Evolutionary conservation across 257 asterid genomes (phyloP).

Genomic region (Misopates orontium): DNA sequence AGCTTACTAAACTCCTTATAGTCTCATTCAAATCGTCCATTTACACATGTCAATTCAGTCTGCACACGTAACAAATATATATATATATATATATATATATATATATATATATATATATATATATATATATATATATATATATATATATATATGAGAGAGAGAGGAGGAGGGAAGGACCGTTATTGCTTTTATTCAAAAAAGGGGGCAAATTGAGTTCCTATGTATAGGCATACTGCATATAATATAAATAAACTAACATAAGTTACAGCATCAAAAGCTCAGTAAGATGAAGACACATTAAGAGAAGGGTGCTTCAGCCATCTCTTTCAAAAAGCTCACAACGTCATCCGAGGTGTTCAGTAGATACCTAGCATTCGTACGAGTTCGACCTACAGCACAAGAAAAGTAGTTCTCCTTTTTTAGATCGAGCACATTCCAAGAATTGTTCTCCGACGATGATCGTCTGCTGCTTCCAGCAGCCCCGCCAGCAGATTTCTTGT

Average conservation of each 20-base stretch:
- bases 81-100: too few relatives aligned
- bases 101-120: too few relatives aligned
- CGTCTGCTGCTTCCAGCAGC: constrained; percentile 40
- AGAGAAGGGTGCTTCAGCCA: constrained; percentile 43
- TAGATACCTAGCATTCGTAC: constrained; percentile 80
- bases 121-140: too few relatives aligned
- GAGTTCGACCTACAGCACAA: constrained; percentile 79
- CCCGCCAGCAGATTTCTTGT: constrained; percentile 40
- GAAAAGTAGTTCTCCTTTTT: constrained; percentile 95
- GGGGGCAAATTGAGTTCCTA: neutral
- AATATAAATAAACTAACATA: neutral
- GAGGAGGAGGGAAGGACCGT: neutral
- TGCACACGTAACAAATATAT: too few relatives aligned
- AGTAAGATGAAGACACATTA: constrained; percentile 14
- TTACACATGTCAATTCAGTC: too few relatives aligned
- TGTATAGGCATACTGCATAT: too few relatives aligned
- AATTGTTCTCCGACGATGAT: constrained; percentile 33
- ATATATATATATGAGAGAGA: neutral
- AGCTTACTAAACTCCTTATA: too few relatives aligned
- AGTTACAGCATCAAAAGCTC: neutral
- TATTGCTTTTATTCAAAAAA: neutral
- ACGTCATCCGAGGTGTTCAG: constrained; percentile 66
- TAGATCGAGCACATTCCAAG: constrained; percentile 89
- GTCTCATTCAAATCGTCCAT: too few relatives aligned
- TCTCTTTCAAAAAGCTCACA: constrained; percentile 57